Conservation (phyloP, 2,329 filamentous ascomycete species). For the Ilyonectria mors-panacis region DNA sequence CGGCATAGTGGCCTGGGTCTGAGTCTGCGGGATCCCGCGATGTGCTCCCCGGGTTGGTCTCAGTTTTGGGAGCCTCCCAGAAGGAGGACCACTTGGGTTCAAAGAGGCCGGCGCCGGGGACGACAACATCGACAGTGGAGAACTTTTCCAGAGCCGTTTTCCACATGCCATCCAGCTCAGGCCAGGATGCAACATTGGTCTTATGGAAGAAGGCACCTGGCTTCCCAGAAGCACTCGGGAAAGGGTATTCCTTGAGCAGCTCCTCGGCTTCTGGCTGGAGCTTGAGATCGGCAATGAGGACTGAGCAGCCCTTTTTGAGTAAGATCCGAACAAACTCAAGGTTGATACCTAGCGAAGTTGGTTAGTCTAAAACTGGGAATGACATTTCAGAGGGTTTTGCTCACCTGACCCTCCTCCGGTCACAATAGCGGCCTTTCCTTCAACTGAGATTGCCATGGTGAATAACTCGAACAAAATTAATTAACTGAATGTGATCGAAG, state of each 20-base stretch:
- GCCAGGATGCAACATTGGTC: conserved; percentile 56
- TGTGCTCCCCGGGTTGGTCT: conserved; percentile 46
- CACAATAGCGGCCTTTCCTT: conserved; percentile 40
- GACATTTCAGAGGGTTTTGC: neutral
- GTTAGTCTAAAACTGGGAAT: neutral
- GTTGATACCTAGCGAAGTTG: conserved; percentile 52
- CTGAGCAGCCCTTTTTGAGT: conserved; percentile 54
- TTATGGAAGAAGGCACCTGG: conserved; percentile 53
- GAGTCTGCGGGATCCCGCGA: conserved; percentile 48
- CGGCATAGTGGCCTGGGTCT: conserved; percentile 52
- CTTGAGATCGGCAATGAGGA: conserved; percentile 55
- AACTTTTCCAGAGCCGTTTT: conserved; percentile 47
- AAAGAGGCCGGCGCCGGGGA: conserved; percentile 56
- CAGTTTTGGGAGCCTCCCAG: conserved; percentile 53
- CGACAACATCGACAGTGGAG: conserved; percentile 53
- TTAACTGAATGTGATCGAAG: neutral
- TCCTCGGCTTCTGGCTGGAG: conserved; percentile 54
- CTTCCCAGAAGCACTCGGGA: conserved; percentile 34
- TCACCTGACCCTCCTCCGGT: conserved; percentile 44
- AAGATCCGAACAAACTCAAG: conserved; percentile 54
- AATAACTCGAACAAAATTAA: neutral
- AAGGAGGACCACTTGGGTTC: conserved; percentile 56
- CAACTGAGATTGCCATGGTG: conserved; percentile 30
- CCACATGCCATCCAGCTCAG: conserved; percentile 52
- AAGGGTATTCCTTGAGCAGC: conserved; percentile 51